These are phyloP conservation scores for Aeschynomene evenia DNA, from an alignment of 306 rosid species.

Conservation along the genomic window DNA sequence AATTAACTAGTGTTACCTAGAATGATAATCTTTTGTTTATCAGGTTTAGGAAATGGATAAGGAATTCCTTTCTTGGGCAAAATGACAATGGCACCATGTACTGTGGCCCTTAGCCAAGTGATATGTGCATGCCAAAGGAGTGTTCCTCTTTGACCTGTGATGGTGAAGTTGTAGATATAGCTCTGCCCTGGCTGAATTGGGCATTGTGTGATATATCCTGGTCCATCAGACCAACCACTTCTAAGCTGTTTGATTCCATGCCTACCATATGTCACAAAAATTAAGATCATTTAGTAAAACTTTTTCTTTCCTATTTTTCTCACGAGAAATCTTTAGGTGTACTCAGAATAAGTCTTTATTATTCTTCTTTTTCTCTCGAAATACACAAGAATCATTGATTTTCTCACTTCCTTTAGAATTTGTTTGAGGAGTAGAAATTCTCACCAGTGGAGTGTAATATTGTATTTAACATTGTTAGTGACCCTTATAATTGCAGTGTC, in stretches of 20 bases:
- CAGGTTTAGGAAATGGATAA: constrained; percentile 68
- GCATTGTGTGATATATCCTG: constrained; percentile 77
- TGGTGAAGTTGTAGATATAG: constrained; percentile 64
- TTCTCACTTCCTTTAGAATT: neutral
- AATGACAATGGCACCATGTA: constrained; percentile 70
- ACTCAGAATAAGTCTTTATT: no score
- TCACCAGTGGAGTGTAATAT: constrained; percentile 76
- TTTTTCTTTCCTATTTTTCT: neutral
- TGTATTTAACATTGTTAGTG: constrained; percentile 56
- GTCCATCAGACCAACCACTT: constrained; percentile 76
- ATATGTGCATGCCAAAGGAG: constrained; percentile 86
- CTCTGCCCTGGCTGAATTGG: constrained; percentile 66
- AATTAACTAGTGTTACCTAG: no score
- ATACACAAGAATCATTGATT: no score
- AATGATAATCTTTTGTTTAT: constrained; percentile 54
- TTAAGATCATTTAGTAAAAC: constrained; percentile 13
- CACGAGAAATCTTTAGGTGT: no score
- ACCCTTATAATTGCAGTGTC: constrained; percentile 63
- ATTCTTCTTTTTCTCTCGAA: no score
- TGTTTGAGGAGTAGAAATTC: constrained; percentile 19
- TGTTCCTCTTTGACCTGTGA: constrained; percentile 72
- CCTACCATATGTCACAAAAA: constrained; percentile 39
- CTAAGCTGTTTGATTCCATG: constrained; percentile 67
- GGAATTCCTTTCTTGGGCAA: constrained; percentile 60
- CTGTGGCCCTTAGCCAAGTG: constrained; percentile 72